Evolutionary conservation across 2,329 filamentous ascomycete species (phyloP).

Genomic region (Cercospora janseana): DNA sequence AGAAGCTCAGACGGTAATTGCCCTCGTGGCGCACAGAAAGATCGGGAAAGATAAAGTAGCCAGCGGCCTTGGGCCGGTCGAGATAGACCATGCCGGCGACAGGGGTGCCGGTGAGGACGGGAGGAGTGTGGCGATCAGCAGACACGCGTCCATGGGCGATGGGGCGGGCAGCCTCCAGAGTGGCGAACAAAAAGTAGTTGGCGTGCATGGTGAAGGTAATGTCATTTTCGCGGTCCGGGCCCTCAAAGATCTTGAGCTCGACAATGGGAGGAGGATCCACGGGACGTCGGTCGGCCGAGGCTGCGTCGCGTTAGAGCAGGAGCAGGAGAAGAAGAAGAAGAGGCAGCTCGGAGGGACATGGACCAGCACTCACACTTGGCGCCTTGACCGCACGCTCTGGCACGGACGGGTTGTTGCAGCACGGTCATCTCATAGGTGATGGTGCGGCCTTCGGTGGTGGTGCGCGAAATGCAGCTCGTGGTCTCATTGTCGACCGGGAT

Average conservation of each 20-base stretch:
- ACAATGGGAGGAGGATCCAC: constrained; percentile 95
- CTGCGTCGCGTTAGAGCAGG: constrained; percentile 42
- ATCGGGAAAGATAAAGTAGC: constrained; percentile 98
- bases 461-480: constrained; percentile 52
- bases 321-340: constrained; percentile 19
- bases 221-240: constrained; percentile 51
- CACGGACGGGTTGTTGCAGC: constrained; percentile 90
- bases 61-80: constrained; percentile 73
- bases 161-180: constrained; percentile 78
- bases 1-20: constrained; percentile 85
- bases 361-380: constrained; percentile 71
- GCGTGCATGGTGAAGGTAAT: constrained; percentile 88
- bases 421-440: constrained; percentile 82
- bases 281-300: constrained; percentile 82
- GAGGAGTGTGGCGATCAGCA: constrained; percentile 65
- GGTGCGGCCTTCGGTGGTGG: constrained; percentile 71
- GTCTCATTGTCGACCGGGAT: constrained; percentile 59
- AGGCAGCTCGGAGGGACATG: constrained; percentile 4
- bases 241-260: constrained; percentile 81
- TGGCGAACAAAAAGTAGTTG: constrained; percentile 96
- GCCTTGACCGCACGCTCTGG: constrained; percentile 90
- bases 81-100: constrained; percentile 96
- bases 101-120: constrained; percentile 89
- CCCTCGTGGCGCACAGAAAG: constrained; percentile 94
- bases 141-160: constrained; percentile 78